Percentiles rank a stretch among this genome's conserved stretches.
Conservation (phyloP, 2,329 filamentous ascomycete species). For the Aspergillus novoparasiticus region DNA sequence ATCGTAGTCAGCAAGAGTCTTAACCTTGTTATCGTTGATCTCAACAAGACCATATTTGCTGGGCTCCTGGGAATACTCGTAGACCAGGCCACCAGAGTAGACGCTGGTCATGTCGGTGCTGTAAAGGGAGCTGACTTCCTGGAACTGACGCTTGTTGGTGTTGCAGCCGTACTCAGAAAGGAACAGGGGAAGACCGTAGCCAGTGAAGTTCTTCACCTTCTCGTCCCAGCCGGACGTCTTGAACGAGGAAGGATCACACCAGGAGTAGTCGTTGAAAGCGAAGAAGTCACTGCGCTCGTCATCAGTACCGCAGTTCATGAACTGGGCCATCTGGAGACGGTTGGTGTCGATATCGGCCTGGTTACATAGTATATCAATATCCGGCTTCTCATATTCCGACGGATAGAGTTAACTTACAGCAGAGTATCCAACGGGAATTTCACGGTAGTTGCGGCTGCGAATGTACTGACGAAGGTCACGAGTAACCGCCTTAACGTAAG, state of each 20-base stretch:
- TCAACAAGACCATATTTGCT: slow-evolving; percentile 80
- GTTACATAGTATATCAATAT: background rate
- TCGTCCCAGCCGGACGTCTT: slow-evolving; percentile 75
- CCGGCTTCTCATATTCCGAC: background rate
- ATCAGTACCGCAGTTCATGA: slow-evolving; percentile 91
- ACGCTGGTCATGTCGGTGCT: slow-evolving; percentile 77
- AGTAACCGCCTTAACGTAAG: slow-evolving; percentile 77
- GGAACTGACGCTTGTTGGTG: slow-evolving; percentile 77
- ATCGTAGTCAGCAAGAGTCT: slow-evolving; percentile 65
- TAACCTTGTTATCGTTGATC: slow-evolving; percentile 58
- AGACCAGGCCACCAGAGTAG: slow-evolving; percentile 95
- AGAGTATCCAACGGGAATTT: slow-evolving; percentile 74
- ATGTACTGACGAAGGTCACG: slow-evolving; percentile 76
- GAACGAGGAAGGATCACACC: slow-evolving; percentile 79
- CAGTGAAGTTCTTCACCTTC: slow-evolving; percentile 84
- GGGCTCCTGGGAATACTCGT: slow-evolving; percentile 88
- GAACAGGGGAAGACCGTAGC: slow-evolving; percentile 89
- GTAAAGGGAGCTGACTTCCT: slow-evolving; percentile 80
- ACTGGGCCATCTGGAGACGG: slow-evolving; percentile 81
- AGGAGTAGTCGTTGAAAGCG: slow-evolving; percentile 82
- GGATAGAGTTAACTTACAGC: slow-evolving; percentile 37
- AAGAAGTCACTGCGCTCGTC: slow-evolving; percentile 86
- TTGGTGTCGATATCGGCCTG: slow-evolving; percentile 80
- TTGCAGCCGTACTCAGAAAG: slow-evolving; percentile 94
- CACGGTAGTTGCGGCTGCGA: slow-evolving; percentile 61